Evolutionary conservation across 805 yeast species (phyloP).

Genomic region (Cyberlindnera nakhonratchasimensis): DNA sequence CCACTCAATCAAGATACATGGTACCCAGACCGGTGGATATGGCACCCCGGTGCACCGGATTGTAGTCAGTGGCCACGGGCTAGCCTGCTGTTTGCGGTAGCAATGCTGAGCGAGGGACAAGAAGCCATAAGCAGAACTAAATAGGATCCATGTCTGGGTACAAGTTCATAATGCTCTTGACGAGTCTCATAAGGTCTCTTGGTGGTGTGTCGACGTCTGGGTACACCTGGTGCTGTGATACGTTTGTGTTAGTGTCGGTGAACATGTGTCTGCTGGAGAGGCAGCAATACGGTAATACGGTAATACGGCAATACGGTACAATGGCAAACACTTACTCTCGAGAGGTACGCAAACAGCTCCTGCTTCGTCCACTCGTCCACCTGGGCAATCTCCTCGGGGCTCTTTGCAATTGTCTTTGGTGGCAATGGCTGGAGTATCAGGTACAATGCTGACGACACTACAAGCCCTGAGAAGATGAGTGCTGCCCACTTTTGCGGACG

Average conservation of each 20-base stretch:
- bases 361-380: slow-evolving; percentile 14
- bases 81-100: no score
- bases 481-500: slow-evolving; percentile 11
- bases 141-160: slow-evolving; percentile 14
- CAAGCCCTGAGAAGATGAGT: slow-evolving; percentile 16
- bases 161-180: slow-evolving; percentile 17
- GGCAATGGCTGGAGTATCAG: slow-evolving; percentile 17
- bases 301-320: background rate
- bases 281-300: background rate
- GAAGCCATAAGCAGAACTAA: no score
- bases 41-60: no score
- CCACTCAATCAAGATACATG: background rate
- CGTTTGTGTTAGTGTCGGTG: slow-evolving; percentile 5
- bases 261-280: background rate
- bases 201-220: slow-evolving; percentile 18
- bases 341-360: slow-evolving; percentile 15
- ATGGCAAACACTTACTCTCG: slow-evolving; percentile 21
- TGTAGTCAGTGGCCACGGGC: no score
- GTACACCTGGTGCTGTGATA: slow-evolving; percentile 17
- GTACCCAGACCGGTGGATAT: no score
- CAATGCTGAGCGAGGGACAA: no score
- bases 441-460: slow-evolving; percentile 16
- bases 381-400: slow-evolving; percentile 9
- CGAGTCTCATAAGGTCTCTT: slow-evolving; percentile 17
- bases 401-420: slow-evolving; percentile 10